Conservation (phyloP, 768 basidiomycete genomes). For the Tricholoma terreum region DNA sequence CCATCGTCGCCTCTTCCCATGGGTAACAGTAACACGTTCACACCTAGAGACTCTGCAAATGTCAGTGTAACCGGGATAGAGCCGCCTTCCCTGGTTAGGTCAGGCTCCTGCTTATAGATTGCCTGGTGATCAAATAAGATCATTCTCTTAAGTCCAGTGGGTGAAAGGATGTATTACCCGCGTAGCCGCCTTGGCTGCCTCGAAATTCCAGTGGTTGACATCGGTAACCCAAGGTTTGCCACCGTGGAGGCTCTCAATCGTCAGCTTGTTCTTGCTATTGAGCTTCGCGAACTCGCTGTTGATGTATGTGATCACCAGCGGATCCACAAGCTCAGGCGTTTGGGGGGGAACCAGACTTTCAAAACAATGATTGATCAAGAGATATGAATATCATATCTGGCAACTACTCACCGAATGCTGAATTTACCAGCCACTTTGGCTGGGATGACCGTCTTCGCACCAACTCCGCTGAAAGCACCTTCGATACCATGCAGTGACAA, state of each 20-base stretch:
- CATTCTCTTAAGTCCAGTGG: neutral
- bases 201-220: slow-evolving; percentile 88
- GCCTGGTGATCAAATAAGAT: slow-evolving; percentile 23
- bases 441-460: slow-evolving; percentile 92
- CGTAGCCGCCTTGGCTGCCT: slow-evolving; percentile 85
- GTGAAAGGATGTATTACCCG: slow-evolving; percentile 42
- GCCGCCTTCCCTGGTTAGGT: slow-evolving; percentile 89
- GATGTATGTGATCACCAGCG: slow-evolving; percentile 68
- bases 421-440: slow-evolving; percentile 89
- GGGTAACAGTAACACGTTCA: slow-evolving; percentile 86
- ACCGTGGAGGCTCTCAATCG: slow-evolving; percentile 68
- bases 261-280: slow-evolving; percentile 78
- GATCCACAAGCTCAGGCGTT: slow-evolving; percentile 70
- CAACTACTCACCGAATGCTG: slow-evolving; percentile 69
- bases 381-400: neutral
- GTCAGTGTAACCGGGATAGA: slow-evolving; percentile 93
- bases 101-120: slow-evolving; percentile 74
- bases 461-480: slow-evolving; percentile 84
- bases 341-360: slow-evolving; percentile 83
- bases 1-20: slow-evolving; percentile 96
- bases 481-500: slow-evolving; percentile 94
- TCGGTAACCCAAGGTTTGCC: slow-evolving; percentile 91
- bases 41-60: slow-evolving; percentile 82
- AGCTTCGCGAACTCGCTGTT: slow-evolving; percentile 81
- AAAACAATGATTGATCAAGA: neutral